These are phyloP conservation scores for Gremmenia infestans DNA, from an alignment of 2,329 filamentous ascomycete genomes.

Conservation along the genomic window DNA sequence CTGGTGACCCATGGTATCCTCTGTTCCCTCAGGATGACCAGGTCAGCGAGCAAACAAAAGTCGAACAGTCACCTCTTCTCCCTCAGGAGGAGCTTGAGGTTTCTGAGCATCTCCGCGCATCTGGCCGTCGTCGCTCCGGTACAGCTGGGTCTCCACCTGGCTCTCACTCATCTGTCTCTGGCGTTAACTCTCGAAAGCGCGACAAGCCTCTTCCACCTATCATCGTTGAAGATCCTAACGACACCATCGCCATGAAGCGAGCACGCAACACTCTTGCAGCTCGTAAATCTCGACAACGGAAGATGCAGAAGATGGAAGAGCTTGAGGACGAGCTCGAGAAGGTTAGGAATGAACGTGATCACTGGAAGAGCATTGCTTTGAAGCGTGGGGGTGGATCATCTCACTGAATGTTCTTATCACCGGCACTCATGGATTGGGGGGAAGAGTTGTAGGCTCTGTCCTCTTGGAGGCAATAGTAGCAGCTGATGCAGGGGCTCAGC, in stretches of 20 bases:
- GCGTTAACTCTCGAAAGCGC: conserved; percentile 68
- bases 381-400: conserved; percentile 14
- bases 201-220: conserved; percentile 79
- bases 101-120: conserved; percentile 37
- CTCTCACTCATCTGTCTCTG: conserved; percentile 60
- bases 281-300: conserved; percentile 85
- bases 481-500: conserved; percentile 23
- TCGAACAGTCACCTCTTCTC: conserved; percentile 24
- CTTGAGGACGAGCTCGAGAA: conserved; percentile 70
- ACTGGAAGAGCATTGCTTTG: conserved; percentile 50
- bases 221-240: conserved; percentile 65
- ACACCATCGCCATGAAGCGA: conserved; percentile 82
- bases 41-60: conserved; percentile 24
- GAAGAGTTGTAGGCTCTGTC: conserved; percentile 22
- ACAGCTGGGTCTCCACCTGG: conserved; percentile 41
- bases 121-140: conserved; percentile 36
- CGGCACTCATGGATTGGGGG: conserved; percentile 32
- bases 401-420: conserved; percentile 22
- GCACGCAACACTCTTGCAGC: conserved; percentile 90
- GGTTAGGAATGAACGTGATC: conserved; percentile 60
- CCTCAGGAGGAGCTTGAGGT: conserved; percentile 45
- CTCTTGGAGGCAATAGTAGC: conserved; percentile 29
- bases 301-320: conserved; percentile 69
- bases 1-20: conserved; percentile 62
- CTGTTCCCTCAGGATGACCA: conserved; percentile 58